These are phyloP conservation scores for Aechmea fasciata DNA, from an alignment of 176 grass and related monocot genomes.

Conservation along the genomic window DNA sequence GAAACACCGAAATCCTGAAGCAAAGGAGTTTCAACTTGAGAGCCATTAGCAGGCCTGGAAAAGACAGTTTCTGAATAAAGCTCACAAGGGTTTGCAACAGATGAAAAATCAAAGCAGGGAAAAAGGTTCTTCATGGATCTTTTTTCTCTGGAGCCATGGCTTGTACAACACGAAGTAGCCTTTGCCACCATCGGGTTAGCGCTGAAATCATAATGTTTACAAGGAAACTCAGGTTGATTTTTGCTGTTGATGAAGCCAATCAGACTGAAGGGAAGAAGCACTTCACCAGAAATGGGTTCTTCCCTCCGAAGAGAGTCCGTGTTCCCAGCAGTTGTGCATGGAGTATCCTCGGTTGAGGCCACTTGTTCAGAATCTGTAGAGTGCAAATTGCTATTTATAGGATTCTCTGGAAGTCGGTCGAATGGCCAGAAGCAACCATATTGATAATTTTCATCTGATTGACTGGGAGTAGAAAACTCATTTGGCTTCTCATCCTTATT, in stretches of 20 bases:
- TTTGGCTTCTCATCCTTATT: slow-evolving; percentile 24
- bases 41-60: slow-evolving; percentile 17
- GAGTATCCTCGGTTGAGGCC: slow-evolving; percentile 11
- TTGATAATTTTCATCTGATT: slow-evolving; percentile 27
- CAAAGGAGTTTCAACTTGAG: slow-evolving; percentile 26
- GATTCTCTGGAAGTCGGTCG: slow-evolving; percentile 27
- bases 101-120: slow-evolving; percentile 62
- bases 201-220: slow-evolving; percentile 51
- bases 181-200: slow-evolving; percentile 64
- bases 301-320: slow-evolving; percentile 25
- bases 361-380: slow-evolving; percentile 2
- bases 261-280: slow-evolving; percentile 19
- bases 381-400: slow-evolving; percentile 22
- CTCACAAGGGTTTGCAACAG: slow-evolving; percentile 59
- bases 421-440: slow-evolving; percentile 47
- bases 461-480: slow-evolving; percentile 2
- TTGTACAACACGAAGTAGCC: slow-evolving; percentile 20
- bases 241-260: slow-evolving; percentile 10
- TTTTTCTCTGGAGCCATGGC: slow-evolving; percentile 24
- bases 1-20: slow-evolving; percentile 14
- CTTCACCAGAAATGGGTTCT: slow-evolving; percentile 25
- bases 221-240: slow-evolving; percentile 20
- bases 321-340: slow-evolving; percentile 8
- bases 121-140: slow-evolving; percentile 21
- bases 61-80: slow-evolving; percentile 35